These are phyloP conservation scores for Scleroderma citrinum DNA, from an alignment of 768 basidiomycete genomes.

Conservation along the genomic window DNA sequence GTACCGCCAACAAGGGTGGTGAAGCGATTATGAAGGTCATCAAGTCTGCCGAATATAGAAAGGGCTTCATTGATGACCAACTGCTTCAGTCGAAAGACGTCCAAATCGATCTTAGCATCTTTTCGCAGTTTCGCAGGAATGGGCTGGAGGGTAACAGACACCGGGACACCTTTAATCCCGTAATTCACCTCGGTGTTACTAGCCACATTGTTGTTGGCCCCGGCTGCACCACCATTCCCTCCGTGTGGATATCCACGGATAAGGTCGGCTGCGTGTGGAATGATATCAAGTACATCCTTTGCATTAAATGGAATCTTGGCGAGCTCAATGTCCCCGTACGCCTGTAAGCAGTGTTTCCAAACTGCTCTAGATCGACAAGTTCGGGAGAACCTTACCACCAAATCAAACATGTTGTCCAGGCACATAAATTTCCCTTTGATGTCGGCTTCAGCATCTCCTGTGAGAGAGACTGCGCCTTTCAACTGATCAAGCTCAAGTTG, in stretches of 20 bases:
- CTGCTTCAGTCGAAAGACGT: too few relatives aligned
- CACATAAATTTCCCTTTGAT: neutral
- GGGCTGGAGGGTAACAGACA: neutral
- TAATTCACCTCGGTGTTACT: too few relatives aligned
- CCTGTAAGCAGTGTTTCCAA: neutral
- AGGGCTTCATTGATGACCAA: too few relatives aligned
- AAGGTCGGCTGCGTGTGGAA: neutral
- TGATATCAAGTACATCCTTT: neutral
- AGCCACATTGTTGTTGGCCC: too few relatives aligned
- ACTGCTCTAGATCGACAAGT: neutral
- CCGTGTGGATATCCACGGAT: neutral
- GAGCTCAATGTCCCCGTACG: neutral
- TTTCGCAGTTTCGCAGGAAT: neutral
- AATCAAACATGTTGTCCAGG: neutral
- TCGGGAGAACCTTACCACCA: neutral
- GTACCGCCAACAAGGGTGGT: too few relatives aligned
- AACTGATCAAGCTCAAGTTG: conserved; percentile 9
- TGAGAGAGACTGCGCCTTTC: conserved; percentile 10
- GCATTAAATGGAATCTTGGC: neutral
- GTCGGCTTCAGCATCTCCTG: neutral
- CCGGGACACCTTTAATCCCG: neutral
- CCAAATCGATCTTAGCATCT: too few relatives aligned
- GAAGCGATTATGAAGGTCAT: too few relatives aligned
- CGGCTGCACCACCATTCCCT: neutral
- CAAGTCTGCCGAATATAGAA: too few relatives aligned